Evolutionary conservation across 192 early-diverging fungal genomes (phyloP).

Genomic region (Dimargaris xerosporica): DNA sequence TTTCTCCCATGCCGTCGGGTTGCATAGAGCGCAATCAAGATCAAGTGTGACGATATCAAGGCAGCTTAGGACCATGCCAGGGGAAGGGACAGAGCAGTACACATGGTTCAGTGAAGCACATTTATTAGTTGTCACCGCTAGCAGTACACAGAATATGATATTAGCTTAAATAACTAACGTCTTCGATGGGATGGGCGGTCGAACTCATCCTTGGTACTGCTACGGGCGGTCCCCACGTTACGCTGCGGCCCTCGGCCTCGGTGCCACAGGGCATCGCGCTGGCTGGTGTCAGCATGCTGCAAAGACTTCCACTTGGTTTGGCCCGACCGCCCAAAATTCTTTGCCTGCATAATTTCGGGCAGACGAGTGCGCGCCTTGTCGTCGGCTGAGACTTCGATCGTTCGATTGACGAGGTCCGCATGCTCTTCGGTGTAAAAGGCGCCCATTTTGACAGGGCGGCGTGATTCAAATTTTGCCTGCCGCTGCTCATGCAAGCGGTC

Average conservation of each 20-base stretch:
- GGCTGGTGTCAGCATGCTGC: conserved; percentile 59
- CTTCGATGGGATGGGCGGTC: no score
- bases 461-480: conserved; percentile 20
- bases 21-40: no score
- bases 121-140: no score
- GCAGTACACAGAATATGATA: no score
- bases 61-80: no score
- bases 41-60: no score
- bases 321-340: conserved; percentile 73
- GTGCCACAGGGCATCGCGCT: not conserved
- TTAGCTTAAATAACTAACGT: no score
- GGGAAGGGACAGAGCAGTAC: no score
- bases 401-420: not conserved
- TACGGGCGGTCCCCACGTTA: no score
- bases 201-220: no score
- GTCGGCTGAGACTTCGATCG: conserved; percentile 36
- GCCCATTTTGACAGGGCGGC: conserved; percentile 59
- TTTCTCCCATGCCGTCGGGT: no score
- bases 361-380: conserved; percentile 53
- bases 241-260: not conserved
- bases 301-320: conserved; percentile 84
- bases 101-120: no score
- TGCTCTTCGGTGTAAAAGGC: conserved; percentile 57
- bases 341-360: conserved; percentile 79
- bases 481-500: conserved; percentile 30